Conservation (phyloP, 2,329 filamentous ascomycete genomes). For the Aspergillus bombycis region DNA sequence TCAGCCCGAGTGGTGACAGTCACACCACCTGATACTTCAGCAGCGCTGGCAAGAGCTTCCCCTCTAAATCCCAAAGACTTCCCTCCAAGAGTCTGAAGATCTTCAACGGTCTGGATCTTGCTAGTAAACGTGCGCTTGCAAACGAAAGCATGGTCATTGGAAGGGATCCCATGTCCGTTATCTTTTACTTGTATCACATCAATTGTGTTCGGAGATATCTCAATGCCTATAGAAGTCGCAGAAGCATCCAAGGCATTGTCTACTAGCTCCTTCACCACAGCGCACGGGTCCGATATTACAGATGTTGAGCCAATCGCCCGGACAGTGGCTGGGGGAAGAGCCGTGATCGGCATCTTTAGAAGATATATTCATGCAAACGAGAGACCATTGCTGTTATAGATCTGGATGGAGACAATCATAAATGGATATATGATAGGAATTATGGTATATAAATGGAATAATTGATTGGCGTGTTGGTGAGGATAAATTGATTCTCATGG, state of each 20-base stretch:
- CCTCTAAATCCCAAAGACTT: slow-evolving; percentile 66
- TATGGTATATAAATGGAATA: slow-evolving; percentile 11
- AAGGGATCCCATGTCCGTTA: slow-evolving; percentile 64
- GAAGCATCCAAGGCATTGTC: slow-evolving; percentile 69
- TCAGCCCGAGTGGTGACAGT: slow-evolving; percentile 60
- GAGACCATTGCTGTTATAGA: neutral
- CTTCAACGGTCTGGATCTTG: slow-evolving; percentile 62
- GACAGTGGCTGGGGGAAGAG: slow-evolving; percentile 46
- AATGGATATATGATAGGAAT: neutral
- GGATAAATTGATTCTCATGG: neutral
- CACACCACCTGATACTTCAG: slow-evolving; percentile 59
- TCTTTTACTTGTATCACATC: slow-evolving; percentile 66
- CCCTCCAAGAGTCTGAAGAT: slow-evolving; percentile 59
- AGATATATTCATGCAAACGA: neutral
- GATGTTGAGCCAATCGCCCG: slow-evolving; percentile 61
- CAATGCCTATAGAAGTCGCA: slow-evolving; percentile 60
- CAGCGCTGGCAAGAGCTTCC: slow-evolving; percentile 65
- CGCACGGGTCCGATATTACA: slow-evolving; percentile 59
- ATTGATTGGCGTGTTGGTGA: neutral
- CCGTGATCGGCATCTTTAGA: slow-evolving; percentile 49
- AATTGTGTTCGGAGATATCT: slow-evolving; percentile 61
- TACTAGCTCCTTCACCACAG: slow-evolving; percentile 66
- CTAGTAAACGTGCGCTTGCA: slow-evolving; percentile 65
- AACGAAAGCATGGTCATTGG: slow-evolving; percentile 57
- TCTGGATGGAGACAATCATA: too few relatives aligned